These are phyloP conservation scores for Madurella fahalii DNA, from an alignment of 2,329 filamentous ascomycete species.

Conservation along the genomic window DNA sequence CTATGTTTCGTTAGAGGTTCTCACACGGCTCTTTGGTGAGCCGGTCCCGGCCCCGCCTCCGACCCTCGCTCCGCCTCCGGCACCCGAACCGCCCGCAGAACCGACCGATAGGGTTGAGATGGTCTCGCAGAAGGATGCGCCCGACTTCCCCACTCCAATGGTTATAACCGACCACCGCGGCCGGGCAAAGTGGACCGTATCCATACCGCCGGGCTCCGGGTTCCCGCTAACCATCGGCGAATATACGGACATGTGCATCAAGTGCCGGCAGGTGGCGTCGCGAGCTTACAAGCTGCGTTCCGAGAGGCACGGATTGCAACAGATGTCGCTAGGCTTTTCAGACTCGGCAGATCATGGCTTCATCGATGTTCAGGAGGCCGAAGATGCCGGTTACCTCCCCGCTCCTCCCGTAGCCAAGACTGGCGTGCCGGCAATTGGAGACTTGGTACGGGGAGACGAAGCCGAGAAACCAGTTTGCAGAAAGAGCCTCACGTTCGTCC, in stretches of 20 bases:
- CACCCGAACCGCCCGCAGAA: background rate
- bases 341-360: conserved; percentile 64
- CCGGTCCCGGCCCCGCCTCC: background rate
- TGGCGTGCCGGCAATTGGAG: conserved; percentile 30
- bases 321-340: conserved; percentile 38
- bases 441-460: conserved; percentile 27
- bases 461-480: conserved; percentile 57
- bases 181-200: conserved; percentile 72
- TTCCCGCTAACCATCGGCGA: conserved; percentile 65
- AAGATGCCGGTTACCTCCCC: conserved; percentile 59
- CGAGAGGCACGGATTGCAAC: conserved; percentile 34
- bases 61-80: background rate
- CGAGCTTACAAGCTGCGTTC: conserved; percentile 51
- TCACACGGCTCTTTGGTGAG: conserved; percentile 28
- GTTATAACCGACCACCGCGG: conserved; percentile 63
- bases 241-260: conserved; percentile 65
- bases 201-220: conserved; percentile 61
- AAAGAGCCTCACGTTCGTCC: conserved; percentile 69
- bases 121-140: conserved; percentile 61
- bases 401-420: background rate
- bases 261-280: conserved; percentile 61
- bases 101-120: conserved; percentile 57
- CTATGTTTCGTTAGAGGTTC: conserved; percentile 47
- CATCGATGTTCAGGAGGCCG: conserved; percentile 70
- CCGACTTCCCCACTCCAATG: conserved; percentile 68